Evolutionary conservation across 768 basidiomycete genomes (phyloP).

Genomic region (Pulveroboletus sp.): DNA sequence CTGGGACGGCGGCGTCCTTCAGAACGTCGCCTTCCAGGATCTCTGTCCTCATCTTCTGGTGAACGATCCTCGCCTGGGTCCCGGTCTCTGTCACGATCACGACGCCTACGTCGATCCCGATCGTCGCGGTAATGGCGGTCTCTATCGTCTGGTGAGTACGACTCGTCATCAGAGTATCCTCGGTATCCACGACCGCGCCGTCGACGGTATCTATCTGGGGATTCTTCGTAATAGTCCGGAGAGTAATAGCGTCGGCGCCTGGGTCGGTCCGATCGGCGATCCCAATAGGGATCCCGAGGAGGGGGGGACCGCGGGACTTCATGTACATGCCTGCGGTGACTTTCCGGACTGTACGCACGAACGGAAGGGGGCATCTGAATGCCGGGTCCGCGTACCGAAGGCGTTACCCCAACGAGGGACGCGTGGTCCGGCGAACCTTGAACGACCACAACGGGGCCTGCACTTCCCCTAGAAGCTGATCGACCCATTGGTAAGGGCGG

Average conservation of each 20-base stretch:
- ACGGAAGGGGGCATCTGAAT: constrained; percentile 24
- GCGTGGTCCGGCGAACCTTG: constrained; percentile 18
- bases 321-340: background rate
- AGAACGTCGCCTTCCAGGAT: background rate
- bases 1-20: constrained; percentile 12
- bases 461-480: constrained; percentile 14
- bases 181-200: constrained; percentile 14
- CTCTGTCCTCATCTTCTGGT: constrained; percentile 13
- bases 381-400: constrained; percentile 9
- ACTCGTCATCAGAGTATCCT: constrained; percentile 7
- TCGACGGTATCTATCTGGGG: constrained; percentile 8
- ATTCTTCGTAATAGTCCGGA: constrained; percentile 14
- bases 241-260: constrained; percentile 2
- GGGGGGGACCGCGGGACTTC: constrained; percentile 4
- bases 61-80: constrained; percentile 2
- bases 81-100: no score
- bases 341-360: constrained; percentile 14
- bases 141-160: constrained; percentile 14
- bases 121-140: constrained; percentile 1
- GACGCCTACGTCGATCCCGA: background rate
- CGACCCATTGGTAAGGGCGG: constrained; percentile 16
- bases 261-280: background rate
- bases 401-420: constrained; percentile 14
- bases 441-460: constrained; percentile 16
- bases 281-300: constrained; percentile 4